Percentiles rank a stretch among this genome's conserved stretches.
phyloP scores from a whole-genome alignment of 2,329 filamentous ascomycete genomes.

The Seiridium cupressi region DNA sequence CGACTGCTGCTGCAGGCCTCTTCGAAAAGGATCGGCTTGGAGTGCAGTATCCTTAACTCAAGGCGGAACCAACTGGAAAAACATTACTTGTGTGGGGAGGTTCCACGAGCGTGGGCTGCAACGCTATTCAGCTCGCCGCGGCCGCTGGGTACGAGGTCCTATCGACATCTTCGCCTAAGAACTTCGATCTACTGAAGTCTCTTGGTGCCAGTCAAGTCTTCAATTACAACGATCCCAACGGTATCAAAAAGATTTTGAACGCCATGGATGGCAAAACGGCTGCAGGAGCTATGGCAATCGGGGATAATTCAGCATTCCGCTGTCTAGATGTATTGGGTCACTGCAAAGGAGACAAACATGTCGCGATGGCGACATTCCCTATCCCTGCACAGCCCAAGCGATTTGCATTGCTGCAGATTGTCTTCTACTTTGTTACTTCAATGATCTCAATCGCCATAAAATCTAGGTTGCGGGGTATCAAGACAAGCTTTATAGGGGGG shows the following conservation, averaged over 20 bases:
- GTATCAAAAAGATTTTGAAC: background rate
- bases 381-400: too few relatives aligned
- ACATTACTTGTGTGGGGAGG: conserved; percentile 30
- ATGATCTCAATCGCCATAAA: too few relatives aligned
- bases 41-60: background rate
- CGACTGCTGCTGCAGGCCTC: conserved; percentile 1
- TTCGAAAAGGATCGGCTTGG: conserved; percentile 10
- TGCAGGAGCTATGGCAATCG: conserved; percentile 8
- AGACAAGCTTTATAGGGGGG: conserved; percentile 1
- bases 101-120: conserved; percentile 40
- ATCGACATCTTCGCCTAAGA: conserved; percentile 29
- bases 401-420: too few relatives aligned
- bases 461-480: background rate
- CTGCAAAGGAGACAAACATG: too few relatives aligned
- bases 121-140: conserved; percentile 41
- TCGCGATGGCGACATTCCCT: too few relatives aligned
- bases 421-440: too few relatives aligned
- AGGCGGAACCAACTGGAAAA: conserved; percentile 17
- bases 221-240: background rate
- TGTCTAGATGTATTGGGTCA: too few relatives aligned
- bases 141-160: conserved; percentile 41
- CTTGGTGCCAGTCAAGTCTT: background rate
- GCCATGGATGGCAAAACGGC: background rate
- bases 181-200: conserved; percentile 3
- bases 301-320: background rate